Evolutionary conservation across 768 basidiomycete genomes (phyloP).

Genomic region (Leccinum broughii): DNA sequence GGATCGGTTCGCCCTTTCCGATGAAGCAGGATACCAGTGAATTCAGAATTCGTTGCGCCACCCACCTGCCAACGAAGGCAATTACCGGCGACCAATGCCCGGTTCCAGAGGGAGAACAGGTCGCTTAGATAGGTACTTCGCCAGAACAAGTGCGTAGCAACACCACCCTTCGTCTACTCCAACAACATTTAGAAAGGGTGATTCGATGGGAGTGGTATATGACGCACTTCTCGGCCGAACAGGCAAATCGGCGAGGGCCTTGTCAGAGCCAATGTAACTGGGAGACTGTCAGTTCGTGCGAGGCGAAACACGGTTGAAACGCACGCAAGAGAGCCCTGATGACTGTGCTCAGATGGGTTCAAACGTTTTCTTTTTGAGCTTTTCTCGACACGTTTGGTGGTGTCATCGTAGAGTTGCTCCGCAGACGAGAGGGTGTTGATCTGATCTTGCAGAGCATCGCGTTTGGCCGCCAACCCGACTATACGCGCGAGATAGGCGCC

Average conservation of each 20-base stretch:
- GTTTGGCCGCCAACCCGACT: constrained; percentile 75
- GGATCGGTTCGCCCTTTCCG: background rate
- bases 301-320: constrained; percentile 19
- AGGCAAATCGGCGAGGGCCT: constrained; percentile 97
- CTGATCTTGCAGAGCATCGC: constrained; percentile 57
- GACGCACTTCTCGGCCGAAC: constrained; percentile 78
- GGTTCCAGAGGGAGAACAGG: constrained; percentile 92
- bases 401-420: constrained; percentile 24
- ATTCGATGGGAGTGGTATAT: background rate
- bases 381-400: constrained; percentile 52
- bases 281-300: constrained; percentile 2
- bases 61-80: constrained; percentile 92
- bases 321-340: constrained; percentile 91
- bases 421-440: constrained; percentile 26
- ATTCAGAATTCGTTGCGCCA: constrained; percentile 17
- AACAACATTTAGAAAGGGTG: background rate
- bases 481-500: constrained; percentile 88
- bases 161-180: constrained; percentile 87
- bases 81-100: constrained; percentile 86
- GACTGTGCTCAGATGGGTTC: constrained; percentile 92
- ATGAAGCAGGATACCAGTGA: constrained; percentile 5
- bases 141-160: constrained; percentile 90
- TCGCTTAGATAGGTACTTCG: constrained; percentile 92
- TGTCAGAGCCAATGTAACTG: constrained; percentile 91
- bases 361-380: constrained; percentile 68